Conservation (phyloP, 176 grass and related monocot species). For the Oryza glaberrima region DNA sequence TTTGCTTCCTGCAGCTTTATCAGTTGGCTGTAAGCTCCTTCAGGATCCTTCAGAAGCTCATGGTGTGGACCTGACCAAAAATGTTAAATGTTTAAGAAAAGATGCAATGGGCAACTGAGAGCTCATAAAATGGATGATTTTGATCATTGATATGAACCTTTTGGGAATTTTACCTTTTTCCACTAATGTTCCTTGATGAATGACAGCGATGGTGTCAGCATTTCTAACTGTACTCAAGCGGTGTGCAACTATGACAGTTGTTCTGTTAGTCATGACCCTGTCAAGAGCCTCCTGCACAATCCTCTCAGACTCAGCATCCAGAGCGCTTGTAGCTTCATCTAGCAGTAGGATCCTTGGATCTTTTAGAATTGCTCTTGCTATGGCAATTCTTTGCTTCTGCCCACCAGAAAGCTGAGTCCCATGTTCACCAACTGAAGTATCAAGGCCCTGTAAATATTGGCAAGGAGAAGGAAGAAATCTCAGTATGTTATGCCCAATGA, state of each 20-base stretch:
- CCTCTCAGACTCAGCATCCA: conserved; percentile 83
- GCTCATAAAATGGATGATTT: background rate
- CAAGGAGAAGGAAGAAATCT: conserved; percentile 8
- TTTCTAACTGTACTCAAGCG: conserved; percentile 83
- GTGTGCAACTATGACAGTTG: conserved; percentile 88
- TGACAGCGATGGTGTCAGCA: conserved; percentile 76
- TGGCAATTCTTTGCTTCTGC: conserved; percentile 96
- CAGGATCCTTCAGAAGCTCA: conserved; percentile 71
- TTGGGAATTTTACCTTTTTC: conserved; percentile 72
- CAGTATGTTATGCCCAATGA: conserved; percentile 20
- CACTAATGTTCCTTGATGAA: conserved; percentile 79
- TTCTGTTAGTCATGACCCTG: conserved; percentile 80
- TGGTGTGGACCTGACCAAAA: conserved; percentile 66
- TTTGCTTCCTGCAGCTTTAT: conserved; percentile 82
- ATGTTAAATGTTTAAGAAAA: conserved; percentile 39
- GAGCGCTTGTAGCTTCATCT: conserved; percentile 91
- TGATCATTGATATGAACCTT: background rate
- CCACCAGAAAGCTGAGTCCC: conserved; percentile 89
- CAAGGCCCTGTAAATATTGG: conserved; percentile 64
- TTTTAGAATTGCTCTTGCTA: conserved; percentile 92
- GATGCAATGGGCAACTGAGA: conserved; percentile 6
- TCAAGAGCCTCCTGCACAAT: conserved; percentile 92
- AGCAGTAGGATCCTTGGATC: conserved; percentile 86
- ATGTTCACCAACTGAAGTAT: conserved; percentile 82
- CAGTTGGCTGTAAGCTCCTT: conserved; percentile 86